Base-by-base conservation (phyloP, 495 filamentous ascomycete genomes). In the Tuber melanosporum region DNA sequence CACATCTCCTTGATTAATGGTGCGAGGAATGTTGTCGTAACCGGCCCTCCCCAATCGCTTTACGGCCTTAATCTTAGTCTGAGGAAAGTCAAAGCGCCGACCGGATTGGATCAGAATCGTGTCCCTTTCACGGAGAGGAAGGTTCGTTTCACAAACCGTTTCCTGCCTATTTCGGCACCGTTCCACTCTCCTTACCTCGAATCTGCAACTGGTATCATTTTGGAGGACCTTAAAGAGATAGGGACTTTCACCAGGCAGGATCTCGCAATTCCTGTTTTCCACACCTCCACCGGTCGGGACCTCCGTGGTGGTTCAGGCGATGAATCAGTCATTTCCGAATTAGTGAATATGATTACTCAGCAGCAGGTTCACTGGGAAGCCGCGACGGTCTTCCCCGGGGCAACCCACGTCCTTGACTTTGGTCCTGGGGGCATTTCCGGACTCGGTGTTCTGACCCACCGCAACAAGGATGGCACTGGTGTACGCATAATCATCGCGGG, bases 401-500 rank as follows among this genome's bases (percentile, higher is more conserved):
- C 95, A 17, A 97, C 95, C 3, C 95, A 99, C 84, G 92, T 98
- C 71, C 85, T 98, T 77, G 95, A 98, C 85, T 98, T 99, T 79
- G 95, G 95, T 39, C 95, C 95, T 19, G 95, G 95, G 79, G 95
- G 95, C 46, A 95, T 97, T 79, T 98, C 95, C 46, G 95, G 95
- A 49, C 91, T 99, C 71, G 95, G 95, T 76, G 92, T 97, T n/a
- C 87, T 99, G 71, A 99, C 95, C 36, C 97, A 97, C 87, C 92
- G 94, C 46, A 99, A 96, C 88, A 99, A 98, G 86, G 95, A 99
- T 80, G 95, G 95, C 76, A 98, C 94, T 70, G 95, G 95, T 79
- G 95, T 98, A 44, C 93, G 95, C 72, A 92, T 97, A 72, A 96
- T 99, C 76, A 88, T 98, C 75, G 95, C 93, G 43, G 95, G 95